phyloP scores from a whole-genome alignment of 257 asterid genomes.

The Solanum virginianum region DNA sequence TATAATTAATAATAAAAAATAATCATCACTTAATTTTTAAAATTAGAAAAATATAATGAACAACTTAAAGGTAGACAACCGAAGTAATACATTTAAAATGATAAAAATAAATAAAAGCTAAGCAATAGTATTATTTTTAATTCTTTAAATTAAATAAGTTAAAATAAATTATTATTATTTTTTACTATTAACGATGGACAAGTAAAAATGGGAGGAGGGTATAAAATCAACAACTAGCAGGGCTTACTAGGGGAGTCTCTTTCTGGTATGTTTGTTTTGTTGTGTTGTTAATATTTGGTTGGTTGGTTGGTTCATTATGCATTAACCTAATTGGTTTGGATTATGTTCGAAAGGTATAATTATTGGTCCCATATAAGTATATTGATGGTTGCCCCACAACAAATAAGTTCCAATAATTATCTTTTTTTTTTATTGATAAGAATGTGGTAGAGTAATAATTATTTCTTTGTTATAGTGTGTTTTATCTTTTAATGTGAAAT shows the following conservation, averaged over 20 bases:
- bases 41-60: no score
- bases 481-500: accelerated
- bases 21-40: neutral
- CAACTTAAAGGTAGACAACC: no score
- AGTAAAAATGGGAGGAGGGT: no score
- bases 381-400: neutral
- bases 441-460: no score
- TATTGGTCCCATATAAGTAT: neutral
- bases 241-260: neutral
- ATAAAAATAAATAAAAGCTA: no score
- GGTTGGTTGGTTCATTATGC: neutral
- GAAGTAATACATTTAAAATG: neutral
- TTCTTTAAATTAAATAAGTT: no score
- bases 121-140: no score
- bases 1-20: no score
- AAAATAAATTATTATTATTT: no score
- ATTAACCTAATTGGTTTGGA: neutral
- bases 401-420: neutral
- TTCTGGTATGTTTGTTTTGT: neutral
- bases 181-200: no score
- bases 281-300: neutral
- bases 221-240: neutral
- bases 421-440: neutral
- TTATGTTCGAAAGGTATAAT: neutral
- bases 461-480: no score